Evolutionary conservation across 805 yeast species (phyloP).

Genomic region (Vanderwaltozyma tropicalis): DNA sequence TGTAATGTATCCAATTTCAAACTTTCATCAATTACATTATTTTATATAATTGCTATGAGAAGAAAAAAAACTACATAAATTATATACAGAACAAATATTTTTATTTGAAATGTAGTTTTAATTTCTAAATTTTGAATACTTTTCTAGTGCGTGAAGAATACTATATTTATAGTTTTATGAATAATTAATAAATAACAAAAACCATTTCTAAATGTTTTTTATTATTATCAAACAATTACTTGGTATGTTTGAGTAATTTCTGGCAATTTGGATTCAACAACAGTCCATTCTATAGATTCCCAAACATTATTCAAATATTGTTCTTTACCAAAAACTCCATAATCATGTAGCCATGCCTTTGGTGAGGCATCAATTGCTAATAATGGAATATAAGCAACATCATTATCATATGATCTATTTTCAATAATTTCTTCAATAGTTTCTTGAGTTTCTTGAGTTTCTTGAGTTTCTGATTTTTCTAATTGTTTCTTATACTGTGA

Average conservation of each 20-base stretch:
- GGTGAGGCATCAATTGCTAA: conserved; percentile 66
- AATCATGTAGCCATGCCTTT: conserved; percentile 58
- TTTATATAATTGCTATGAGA: too few relatives aligned
- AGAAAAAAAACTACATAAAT: too few relatives aligned
- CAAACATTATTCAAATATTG: conserved; percentile 55
- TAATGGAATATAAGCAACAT: conserved; percentile 39
- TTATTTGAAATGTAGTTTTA: too few relatives aligned
- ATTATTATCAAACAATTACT: not conserved
- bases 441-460: not conserved
- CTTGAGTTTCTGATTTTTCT: conserved; percentile 1
- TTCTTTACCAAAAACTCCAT: conserved; percentile 66
- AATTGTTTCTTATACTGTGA: not conserved
- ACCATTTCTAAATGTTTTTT: too few relatives aligned
- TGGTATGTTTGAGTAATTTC: conserved; percentile 1
- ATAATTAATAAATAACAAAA: too few relatives aligned
- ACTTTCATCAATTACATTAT: too few relatives aligned
- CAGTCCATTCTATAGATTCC: conserved; percentile 65
- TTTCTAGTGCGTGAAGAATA: too few relatives aligned
- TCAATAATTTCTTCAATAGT: not conserved
- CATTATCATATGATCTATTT: not conserved
- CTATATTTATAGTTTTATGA: too few relatives aligned
- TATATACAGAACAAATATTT: too few relatives aligned
- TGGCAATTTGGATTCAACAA: conserved; percentile 41
- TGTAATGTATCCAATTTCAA: too few relatives aligned
- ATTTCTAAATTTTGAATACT: too few relatives aligned